Conservation (phyloP, 2,329 filamentous ascomycete species). For the Aspergillus sclerotialis region DNA sequence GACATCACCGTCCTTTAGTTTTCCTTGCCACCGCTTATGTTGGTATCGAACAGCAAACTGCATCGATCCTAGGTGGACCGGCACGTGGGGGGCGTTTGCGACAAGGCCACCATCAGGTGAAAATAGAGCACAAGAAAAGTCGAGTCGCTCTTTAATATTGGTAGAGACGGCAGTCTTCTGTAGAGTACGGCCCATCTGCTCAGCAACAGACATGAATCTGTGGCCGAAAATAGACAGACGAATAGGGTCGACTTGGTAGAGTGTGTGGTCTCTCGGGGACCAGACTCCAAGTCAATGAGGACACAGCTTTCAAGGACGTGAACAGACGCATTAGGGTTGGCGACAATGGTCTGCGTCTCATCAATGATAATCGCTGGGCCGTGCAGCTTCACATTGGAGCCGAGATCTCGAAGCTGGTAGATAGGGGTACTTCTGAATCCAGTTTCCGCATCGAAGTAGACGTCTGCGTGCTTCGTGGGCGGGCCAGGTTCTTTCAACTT, state of each 20-base stretch:
- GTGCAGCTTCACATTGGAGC: background rate
- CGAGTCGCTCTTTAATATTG: slow-evolving; percentile 76
- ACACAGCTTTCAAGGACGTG: background rate
- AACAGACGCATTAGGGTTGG: background rate
- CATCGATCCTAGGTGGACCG: slow-evolving; percentile 72
- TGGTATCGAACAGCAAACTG: slow-evolving; percentile 69
- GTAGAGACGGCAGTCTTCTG: slow-evolving; percentile 70
- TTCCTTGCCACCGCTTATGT: slow-evolving; percentile 62
- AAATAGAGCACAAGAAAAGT: slow-evolving; percentile 74
- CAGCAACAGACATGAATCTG: slow-evolving; percentile 55
- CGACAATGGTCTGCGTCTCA: background rate
- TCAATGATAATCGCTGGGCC: background rate
- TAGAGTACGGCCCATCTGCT: slow-evolving; percentile 72
- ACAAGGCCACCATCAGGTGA: slow-evolving; percentile 67
- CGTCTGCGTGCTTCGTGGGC: too few relatives aligned
- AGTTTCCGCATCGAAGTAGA: too few relatives aligned
- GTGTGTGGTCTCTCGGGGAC: slow-evolving; percentile 5
- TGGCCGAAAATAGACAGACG: slow-evolving; percentile 50
- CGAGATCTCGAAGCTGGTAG: background rate
- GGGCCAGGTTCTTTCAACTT: too few relatives aligned
- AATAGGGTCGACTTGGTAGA: slow-evolving; percentile 41
- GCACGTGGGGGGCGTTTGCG: slow-evolving; percentile 60
- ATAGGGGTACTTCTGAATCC: background rate
- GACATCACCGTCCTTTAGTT: slow-evolving; percentile 68
- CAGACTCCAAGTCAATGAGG: too few relatives aligned